Evolutionary conservation across 495 filamentous ascomycete genomes (phyloP).

Genomic region (Penicillium taxi): DNA sequence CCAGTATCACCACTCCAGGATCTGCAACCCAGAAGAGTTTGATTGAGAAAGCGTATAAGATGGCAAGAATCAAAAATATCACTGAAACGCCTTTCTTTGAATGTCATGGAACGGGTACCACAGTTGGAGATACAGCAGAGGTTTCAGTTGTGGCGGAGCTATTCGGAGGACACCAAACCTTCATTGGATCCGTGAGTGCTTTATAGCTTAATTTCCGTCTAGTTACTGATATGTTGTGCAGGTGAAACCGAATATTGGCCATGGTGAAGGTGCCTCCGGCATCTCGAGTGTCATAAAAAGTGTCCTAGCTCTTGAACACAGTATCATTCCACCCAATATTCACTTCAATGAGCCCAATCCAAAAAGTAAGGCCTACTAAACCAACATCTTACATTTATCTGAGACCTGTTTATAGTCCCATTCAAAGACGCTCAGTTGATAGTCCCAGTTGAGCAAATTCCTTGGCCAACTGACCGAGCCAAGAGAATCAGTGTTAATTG

Average conservation of each 20-base stretch:
- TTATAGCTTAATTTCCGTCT: not conserved
- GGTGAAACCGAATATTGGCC: too few species aligned
- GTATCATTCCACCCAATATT: not conserved
- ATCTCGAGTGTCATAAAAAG: not conserved
- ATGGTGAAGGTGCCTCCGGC: too few species aligned
- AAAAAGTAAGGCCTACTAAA: not conserved
- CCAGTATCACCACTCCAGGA: not conserved
- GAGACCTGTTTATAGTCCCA: too few species aligned
- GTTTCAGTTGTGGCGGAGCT: slow-evolving; percentile 25
- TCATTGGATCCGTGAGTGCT: slow-evolving; percentile 1
- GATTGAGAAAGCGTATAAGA: slow-evolving; percentile 20
- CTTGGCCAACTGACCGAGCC: slow-evolving; percentile 12
- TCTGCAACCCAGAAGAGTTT: slow-evolving; percentile 18
- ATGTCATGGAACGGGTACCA: slow-evolving; percentile 38
- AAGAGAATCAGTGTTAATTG: slow-evolving; percentile 52
- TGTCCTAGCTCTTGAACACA: not conserved
- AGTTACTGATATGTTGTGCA: too few species aligned
- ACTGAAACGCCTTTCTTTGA: slow-evolving; percentile 23
- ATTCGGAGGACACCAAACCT: not conserved
- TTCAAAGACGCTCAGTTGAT: too few species aligned
- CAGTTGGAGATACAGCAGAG: slow-evolving; percentile 31
- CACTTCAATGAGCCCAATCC: not conserved
- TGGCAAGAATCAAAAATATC: slow-evolving; percentile 18
- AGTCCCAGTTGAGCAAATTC: slow-evolving; percentile 2
- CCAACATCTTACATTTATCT: too few species aligned